Evolutionary conservation across 1,139 yeast species (phyloP).

Genomic region (Blastobotrys raffinosifermentans): DNA sequence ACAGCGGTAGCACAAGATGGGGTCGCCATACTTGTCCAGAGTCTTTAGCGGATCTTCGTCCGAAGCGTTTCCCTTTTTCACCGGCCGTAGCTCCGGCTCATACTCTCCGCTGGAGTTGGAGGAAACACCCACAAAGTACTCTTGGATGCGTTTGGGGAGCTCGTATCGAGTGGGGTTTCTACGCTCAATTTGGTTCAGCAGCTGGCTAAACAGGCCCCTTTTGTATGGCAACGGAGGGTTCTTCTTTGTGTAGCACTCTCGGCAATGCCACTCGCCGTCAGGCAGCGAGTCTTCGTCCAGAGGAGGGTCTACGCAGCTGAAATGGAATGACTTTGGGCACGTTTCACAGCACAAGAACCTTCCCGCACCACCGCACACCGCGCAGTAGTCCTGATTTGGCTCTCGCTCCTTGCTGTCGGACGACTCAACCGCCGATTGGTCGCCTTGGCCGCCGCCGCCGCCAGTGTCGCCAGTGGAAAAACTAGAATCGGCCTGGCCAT

Average conservation of each 20-base stretch:
- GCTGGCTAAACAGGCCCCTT: conserved; percentile 51
- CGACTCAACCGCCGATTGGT: too few species aligned
- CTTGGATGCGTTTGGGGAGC: conserved; percentile 64
- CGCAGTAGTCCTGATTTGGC: conserved; percentile 82
- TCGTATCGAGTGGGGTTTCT: conserved; percentile 69
- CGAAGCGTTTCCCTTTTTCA: conserved; percentile 33
- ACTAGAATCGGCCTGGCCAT: conserved; percentile 7
- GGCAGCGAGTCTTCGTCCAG: conserved; percentile 68
- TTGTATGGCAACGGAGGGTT: conserved; percentile 32
- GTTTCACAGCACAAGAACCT: conserved; percentile 87
- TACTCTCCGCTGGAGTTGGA: conserved; percentile 70
- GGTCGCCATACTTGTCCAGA: conserved; percentile 58
- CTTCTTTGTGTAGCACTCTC: conserved; percentile 47
- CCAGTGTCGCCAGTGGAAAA: neutral
- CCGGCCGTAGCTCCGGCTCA: conserved; percentile 45
- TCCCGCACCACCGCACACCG: conserved; percentile 85
- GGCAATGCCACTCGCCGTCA: conserved; percentile 87
- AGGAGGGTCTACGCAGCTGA: conserved; percentile 89
- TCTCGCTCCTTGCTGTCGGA: conserved; percentile 11
- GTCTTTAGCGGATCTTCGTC: conserved; percentile 60
- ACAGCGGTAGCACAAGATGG: conserved; percentile 71
- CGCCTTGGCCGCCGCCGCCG: neutral
- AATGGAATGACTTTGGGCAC: conserved; percentile 89
- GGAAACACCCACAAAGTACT: conserved; percentile 66
- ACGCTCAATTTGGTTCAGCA: conserved; percentile 51